Evolutionary conservation across 2,329 filamentous ascomycete species (phyloP).

Genomic region (Aureobasidium sp.): DNA sequence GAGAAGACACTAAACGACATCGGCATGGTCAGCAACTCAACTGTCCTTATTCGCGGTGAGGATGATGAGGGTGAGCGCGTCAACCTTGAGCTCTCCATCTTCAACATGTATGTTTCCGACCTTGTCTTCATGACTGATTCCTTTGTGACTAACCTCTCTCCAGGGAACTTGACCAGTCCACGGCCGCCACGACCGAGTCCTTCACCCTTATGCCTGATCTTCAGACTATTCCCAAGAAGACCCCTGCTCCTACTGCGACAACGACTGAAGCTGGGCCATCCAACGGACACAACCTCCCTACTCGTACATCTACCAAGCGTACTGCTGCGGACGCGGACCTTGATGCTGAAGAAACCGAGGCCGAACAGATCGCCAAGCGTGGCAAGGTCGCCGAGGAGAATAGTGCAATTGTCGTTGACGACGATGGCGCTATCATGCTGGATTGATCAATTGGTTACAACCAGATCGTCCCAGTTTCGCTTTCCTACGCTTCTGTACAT

Average conservation of each 20-base stretch:
- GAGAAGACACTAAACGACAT: constrained; percentile 71
- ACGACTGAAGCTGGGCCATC: constrained; percentile 9
- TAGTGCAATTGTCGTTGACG: constrained; percentile 28
- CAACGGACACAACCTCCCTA: not conserved
- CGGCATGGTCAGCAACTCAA: constrained; percentile 61
- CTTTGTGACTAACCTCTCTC: not conserved
- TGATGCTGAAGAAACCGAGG: constrained; percentile 20
- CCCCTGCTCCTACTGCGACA: constrained; percentile 1
- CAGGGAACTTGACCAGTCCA: not conserved
- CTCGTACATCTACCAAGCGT: constrained; percentile 32
- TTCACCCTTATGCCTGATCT: constrained; percentile 16
- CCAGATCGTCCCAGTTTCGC: not conserved
- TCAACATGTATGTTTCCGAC: constrained; percentile 13
- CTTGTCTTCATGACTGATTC: not conserved
- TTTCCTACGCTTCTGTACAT: not conserved
- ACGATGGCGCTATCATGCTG: constrained; percentile 31
- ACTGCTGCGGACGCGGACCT: constrained; percentile 37
- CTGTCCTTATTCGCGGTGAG: constrained; percentile 77
- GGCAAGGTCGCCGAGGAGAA: constrained; percentile 33
- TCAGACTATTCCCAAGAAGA: constrained; percentile 17
- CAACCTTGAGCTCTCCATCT: constrained; percentile 61
- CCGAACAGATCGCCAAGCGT: constrained; percentile 31
- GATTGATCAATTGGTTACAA: constrained; percentile 5
- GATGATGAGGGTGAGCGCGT: constrained; percentile 71
- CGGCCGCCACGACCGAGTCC: not conserved